phyloP scores from a whole-genome alignment of 2,329 filamentous ascomycete genomes.

The Emericellopsis atlantica region DNA sequence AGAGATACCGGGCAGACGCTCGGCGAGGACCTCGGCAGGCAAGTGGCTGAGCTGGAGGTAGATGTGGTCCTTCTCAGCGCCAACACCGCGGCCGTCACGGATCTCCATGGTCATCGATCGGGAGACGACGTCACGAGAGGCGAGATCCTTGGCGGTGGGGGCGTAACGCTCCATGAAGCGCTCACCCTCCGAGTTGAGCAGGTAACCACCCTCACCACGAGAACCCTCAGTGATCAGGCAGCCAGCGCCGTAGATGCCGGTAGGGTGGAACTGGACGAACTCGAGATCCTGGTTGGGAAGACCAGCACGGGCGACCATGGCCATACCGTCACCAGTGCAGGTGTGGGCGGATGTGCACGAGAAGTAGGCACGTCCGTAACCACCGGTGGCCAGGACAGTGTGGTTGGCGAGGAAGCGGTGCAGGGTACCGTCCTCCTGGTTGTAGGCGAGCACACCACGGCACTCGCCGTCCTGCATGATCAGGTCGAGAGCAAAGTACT shows the following conservation, averaged over 20 bases:
- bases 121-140: conserved; percentile 89
- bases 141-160: conserved; percentile 94
- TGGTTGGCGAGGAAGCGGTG: conserved; percentile 95
- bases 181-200: conserved; percentile 95
- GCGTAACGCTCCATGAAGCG: conserved; percentile 99
- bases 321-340: conserved; percentile 98
- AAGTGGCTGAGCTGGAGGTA: conserved; percentile 96
- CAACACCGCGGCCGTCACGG: conserved; percentile 91
- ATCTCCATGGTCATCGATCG: conserved; percentile 98
- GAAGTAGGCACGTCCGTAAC: conserved; percentile 97
- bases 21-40: conserved; percentile 80
- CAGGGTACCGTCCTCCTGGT: conserved; percentile 95
- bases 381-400: conserved; percentile 92
- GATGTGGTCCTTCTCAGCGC: conserved; percentile 95
- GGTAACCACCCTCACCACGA: conserved; percentile 94
- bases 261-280: conserved; percentile 99
- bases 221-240: conserved; percentile 97
- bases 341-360: conserved; percentile 96
- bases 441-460: conserved; percentile 93
- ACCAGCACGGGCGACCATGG: conserved; percentile 95
- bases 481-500: conserved; percentile 94
- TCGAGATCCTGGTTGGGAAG: conserved; percentile 98
- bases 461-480: conserved; percentile 97
- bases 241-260: conserved; percentile 96
- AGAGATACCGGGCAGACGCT: conserved; percentile 95